Evolutionary conservation across 2,329 filamentous ascomycete genomes (phyloP).

Genomic region (Cordyceps javanica): DNA sequence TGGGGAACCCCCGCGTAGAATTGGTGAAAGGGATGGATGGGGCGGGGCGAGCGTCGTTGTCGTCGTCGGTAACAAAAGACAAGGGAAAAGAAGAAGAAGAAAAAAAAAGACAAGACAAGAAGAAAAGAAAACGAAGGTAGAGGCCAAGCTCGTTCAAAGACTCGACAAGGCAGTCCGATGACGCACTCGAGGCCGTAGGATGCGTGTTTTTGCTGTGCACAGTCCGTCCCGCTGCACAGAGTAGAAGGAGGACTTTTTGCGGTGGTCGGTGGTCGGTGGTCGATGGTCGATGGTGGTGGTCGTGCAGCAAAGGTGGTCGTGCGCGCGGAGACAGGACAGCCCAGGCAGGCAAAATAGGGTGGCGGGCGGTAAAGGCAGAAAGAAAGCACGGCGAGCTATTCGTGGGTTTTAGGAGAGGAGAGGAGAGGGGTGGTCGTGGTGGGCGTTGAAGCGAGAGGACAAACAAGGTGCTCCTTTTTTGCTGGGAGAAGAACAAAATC

Average conservation of each 20-base stretch:
- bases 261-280: not conserved
- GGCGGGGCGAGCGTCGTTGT: conserved; percentile 4
- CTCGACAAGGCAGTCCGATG: not conserved
- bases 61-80: too few relatives aligned
- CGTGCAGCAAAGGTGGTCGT: not conserved
- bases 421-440: not conserved
- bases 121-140: conserved; percentile 8
- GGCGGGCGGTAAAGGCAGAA: conserved; percentile 8
- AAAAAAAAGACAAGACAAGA: conserved; percentile 8
- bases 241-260: conserved; percentile 8
- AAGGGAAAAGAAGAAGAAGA: not conserved
- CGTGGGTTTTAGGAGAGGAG: not conserved
- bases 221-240: not conserved
- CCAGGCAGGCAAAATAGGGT: not conserved
- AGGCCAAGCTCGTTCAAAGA: conserved; percentile 4
- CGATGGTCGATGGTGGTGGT: not conserved
- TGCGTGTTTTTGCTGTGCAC: conserved; percentile 7
- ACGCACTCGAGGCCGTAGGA: not conserved
- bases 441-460: too few relatives aligned
- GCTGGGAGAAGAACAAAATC: too few relatives aligned
- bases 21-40: not conserved
- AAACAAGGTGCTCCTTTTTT: too few relatives aligned
- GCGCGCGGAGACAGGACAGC: not conserved
- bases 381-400: not conserved
- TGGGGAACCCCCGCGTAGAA: not conserved